Evolutionary conservation across 2,329 filamentous ascomycete species (phyloP).

Genomic region (Claviceps pusilla): DNA sequence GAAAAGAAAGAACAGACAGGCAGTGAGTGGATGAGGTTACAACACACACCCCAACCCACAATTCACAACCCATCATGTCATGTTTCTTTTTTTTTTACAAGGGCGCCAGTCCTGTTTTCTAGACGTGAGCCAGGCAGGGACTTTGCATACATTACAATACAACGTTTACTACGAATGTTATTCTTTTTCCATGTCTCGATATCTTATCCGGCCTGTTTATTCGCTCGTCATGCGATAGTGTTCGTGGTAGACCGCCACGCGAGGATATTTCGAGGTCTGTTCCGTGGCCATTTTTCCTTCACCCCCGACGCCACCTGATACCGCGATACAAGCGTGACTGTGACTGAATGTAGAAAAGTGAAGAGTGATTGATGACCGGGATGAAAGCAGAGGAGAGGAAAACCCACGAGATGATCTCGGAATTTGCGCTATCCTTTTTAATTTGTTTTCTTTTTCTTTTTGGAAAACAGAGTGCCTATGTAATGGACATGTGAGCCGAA

Average conservation of each 20-base stretch:
- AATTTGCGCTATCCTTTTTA: too few species aligned
- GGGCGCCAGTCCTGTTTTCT: constrained; percentile 17
- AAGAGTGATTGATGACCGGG: too few species aligned
- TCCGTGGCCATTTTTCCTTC: too few species aligned
- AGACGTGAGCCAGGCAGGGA: constrained; percentile 20
- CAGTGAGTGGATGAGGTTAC: neutral
- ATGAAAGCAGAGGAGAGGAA: too few species aligned
- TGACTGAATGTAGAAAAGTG: too few species aligned
- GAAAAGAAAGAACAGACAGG: neutral
- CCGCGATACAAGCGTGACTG: too few species aligned
- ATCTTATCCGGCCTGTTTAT: neutral
- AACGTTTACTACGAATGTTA: constrained; percentile 14
- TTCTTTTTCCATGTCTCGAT: neutral
- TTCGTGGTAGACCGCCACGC: too few species aligned
- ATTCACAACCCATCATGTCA: neutral
- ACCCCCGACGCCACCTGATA: too few species aligned
- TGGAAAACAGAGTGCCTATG: neutral
- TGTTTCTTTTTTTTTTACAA: constrained; percentile 8
- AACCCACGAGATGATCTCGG: too few species aligned
- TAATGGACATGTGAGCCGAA: constrained; percentile 1
- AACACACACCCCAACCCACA: neutral
- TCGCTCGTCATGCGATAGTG: neutral
- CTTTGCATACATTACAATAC: constrained; percentile 22
- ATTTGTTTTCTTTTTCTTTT: too few species aligned
- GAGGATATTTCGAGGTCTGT: too few species aligned